A percentile compares a stretch with the other conserved stretches of the same genome.
These are phyloP conservation scores for Stevia rebaudiana DNA, from an alignment of 140 eudicot species.

Conservation along the genomic window DNA sequence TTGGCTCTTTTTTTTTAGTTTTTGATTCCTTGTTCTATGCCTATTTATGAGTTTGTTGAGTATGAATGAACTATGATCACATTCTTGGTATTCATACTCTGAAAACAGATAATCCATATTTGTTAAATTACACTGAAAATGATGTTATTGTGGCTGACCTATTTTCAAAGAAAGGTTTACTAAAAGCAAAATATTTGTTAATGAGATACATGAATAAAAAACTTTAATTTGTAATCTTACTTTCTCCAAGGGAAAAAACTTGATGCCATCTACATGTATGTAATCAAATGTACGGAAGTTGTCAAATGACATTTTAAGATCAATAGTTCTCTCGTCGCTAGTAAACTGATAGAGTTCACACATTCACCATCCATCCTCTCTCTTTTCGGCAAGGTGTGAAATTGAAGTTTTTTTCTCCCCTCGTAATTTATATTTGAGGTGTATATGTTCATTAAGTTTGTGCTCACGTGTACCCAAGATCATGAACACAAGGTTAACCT, in stretches of 20 bases:
- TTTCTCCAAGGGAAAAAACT: background rate
- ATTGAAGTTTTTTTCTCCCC: background rate
- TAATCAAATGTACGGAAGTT: background rate
- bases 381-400: background rate
- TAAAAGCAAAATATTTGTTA: background rate
- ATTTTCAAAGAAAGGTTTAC: background rate
- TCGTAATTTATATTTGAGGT: background rate
- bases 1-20: too few relatives aligned
- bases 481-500: constrained; percentile 4
- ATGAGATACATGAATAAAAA: background rate
- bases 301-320: background rate
- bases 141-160: background rate
- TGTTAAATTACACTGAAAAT: background rate
- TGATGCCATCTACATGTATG: background rate
- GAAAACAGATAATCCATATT: too few relatives aligned
- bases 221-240: background rate
- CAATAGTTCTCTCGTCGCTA: background rate
- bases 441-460: background rate
- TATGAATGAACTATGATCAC: too few relatives aligned
- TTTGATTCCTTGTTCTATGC: too few relatives aligned
- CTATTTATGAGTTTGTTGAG: too few relatives aligned
- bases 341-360: constrained; percentile 1
- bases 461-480: too few relatives aligned
- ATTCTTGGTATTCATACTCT: too few relatives aligned
- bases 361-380: constrained; percentile 4